Base-by-base conservation (phyloP, 192 early-diverging fungal species). In the Coemansia sp. region DNA sequence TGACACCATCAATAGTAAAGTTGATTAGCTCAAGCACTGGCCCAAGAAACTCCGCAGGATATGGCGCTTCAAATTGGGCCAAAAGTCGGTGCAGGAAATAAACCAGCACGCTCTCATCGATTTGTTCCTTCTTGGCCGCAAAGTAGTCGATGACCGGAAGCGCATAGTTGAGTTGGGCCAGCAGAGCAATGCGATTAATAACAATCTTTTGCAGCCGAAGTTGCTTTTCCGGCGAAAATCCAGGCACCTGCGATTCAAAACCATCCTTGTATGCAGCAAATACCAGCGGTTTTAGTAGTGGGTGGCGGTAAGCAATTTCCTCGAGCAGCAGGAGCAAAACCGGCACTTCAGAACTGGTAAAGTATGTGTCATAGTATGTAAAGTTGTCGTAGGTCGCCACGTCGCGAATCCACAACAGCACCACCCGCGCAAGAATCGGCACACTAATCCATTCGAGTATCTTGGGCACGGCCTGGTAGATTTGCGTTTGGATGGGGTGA, bases 231-330 rank as follows among this genome's bases (percentile, higher is more conserved):
- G 87, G 85, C 47, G 76, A 71, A 48, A 91, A 81, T 22, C 72
- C 83, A 10, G 73, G 57, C 22, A 84, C 74, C 20, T 69, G 74
- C n/a, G 84, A 81, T 60, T 80, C 74, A 55, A 91, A 81, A 55
- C 83, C 81, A n/a, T 78, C 85, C 40, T 74, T 77, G 51, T 87
- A 83, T 9, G 81, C 84, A 2, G 75, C 68, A 71, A 92, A 89
- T 7, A 92, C 83, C n/a, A 81, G 76, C 4, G 82, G 71, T 55
- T 85, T 84, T 52, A 88, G 85, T 22, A 89, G 62, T n/a, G 86
- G 87, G 62, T 92, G 90, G 25, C 85, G 81, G 57, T 78, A 83
- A 1, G 89, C 87, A 64, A 92, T 89, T 75, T 92, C 90, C 54
- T 92, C 90, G n/a, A 92, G 77, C 22, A 92, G 40, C 12, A 88